These are phyloP conservation scores for Hericium rajendrae DNA, from an alignment of 768 basidiomycete genomes.

Conservation along the genomic window DNA sequence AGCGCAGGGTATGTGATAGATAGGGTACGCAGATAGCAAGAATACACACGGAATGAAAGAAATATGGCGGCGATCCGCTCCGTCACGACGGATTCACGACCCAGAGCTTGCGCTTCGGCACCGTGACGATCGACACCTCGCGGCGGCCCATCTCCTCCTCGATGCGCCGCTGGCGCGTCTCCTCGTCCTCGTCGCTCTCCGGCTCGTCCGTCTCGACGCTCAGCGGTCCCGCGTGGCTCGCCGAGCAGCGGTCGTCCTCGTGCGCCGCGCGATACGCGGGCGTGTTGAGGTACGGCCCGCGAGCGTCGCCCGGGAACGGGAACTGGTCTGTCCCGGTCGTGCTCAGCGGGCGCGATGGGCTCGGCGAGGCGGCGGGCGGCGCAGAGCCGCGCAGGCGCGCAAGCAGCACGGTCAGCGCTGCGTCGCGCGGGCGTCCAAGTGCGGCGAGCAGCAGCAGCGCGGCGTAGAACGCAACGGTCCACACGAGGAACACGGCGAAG, in stretches of 20 bases:
- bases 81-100: constrained; percentile 54
- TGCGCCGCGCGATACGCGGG: constrained; percentile 44
- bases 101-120: constrained; percentile 66
- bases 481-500: constrained; percentile 58
- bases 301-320: constrained; percentile 32
- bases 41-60: not conserved
- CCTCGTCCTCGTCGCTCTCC: constrained; percentile 69
- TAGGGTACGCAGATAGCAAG: not conserved
- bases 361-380: constrained; percentile 23
- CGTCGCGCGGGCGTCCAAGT: constrained; percentile 46
- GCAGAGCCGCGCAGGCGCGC: constrained; percentile 31
- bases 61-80: not conserved
- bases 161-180: constrained; percentile 60
- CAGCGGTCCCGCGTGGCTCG: constrained; percentile 39
- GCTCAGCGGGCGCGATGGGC: constrained; percentile 31
- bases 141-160: constrained; percentile 77
- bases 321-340: constrained; percentile 31
- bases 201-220: constrained; percentile 29
- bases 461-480: constrained; percentile 49
- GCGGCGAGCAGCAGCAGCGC: constrained; percentile 45
- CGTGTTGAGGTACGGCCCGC: constrained; percentile 61
- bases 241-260: constrained; percentile 32
- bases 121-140: constrained; percentile 72
- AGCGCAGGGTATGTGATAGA: too few species aligned
- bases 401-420: constrained; percentile 43